Conservation (phyloP, 345 rosid genomes). For the Brassica napus region Da-Ae NC_063446.1:23475001-23475500, state of each 20-base stretch:
- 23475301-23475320: slow-evolving; percentile 59
- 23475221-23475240: not conserved
- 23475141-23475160: slow-evolving; percentile 85
- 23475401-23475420: slow-evolving; percentile 74
- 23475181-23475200: slow-evolving; percentile 80
- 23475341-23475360: too few relatives aligned
- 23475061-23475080: not conserved
- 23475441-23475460: slow-evolving; percentile 90
- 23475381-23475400: slow-evolving; percentile 58
- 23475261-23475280: not conserved
- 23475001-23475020: slow-evolving; percentile 97
- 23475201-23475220: not conserved
- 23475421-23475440: slow-evolving; percentile 91
- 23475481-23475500: slow-evolving; percentile 66
- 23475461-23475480: slow-evolving; percentile 91
- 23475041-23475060: slow-evolving; percentile 65
- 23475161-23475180: slow-evolving; percentile 93
- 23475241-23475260: not conserved
- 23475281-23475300: slow-evolving; percentile 80
- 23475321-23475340: too few relatives aligned
- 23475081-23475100: not conserved
- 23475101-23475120: not conserved
- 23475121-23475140: slow-evolving; percentile 52
- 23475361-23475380: too few relatives aligned
- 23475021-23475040: slow-evolving; percentile 93